Percentiles rank a stretch among this genome's conserved stretches.
Conservation (phyloP, 2,329 filamentous ascomycete genomes). For the Biscogniauxia marginata region DNA sequence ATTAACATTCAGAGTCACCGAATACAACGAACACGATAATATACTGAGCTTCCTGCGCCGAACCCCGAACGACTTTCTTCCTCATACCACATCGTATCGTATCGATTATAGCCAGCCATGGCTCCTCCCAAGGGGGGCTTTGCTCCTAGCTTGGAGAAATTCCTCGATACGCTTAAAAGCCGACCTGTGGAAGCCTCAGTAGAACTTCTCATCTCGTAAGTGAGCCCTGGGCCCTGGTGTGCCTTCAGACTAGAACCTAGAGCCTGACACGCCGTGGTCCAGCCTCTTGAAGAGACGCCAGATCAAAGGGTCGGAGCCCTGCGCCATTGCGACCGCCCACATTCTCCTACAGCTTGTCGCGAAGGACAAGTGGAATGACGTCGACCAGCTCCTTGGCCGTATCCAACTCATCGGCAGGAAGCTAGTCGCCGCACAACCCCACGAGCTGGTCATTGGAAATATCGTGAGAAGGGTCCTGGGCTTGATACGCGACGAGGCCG, state of each 20-base stretch:
- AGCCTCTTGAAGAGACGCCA: slow-evolving; percentile 89
- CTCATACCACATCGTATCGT: neutral
- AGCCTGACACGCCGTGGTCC: slow-evolving; percentile 4
- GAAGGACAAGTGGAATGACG: slow-evolving; percentile 73
- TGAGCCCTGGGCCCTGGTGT: slow-evolving; percentile 14
- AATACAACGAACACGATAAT: neutral
- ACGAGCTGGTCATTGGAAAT: slow-evolving; percentile 90
- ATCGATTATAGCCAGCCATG: slow-evolving; percentile 43
- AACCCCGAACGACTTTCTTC: neutral
- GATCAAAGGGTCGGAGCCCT: slow-evolving; percentile 82
- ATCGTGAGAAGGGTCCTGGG: slow-evolving; percentile 88
- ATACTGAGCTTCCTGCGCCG: neutral
- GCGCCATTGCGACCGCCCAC: slow-evolving; percentile 87
- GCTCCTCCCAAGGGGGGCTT: slow-evolving; percentile 53
- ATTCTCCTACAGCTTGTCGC: slow-evolving; percentile 85
- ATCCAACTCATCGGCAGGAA: slow-evolving; percentile 76
- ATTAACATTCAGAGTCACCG: slow-evolving; percentile 1
- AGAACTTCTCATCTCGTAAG: slow-evolving; percentile 79
- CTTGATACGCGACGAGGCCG: slow-evolving; percentile 86
- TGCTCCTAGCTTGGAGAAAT: slow-evolving; percentile 74
- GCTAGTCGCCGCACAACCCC: slow-evolving; percentile 79
- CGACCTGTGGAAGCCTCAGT: slow-evolving; percentile 77
- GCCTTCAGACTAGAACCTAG: neutral
- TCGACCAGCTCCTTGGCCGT: slow-evolving; percentile 74
- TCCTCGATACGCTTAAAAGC: slow-evolving; percentile 74